Conservation (phyloP, 2,329 filamentous ascomycete species). For the Trichoderma endophyticum region DNA sequence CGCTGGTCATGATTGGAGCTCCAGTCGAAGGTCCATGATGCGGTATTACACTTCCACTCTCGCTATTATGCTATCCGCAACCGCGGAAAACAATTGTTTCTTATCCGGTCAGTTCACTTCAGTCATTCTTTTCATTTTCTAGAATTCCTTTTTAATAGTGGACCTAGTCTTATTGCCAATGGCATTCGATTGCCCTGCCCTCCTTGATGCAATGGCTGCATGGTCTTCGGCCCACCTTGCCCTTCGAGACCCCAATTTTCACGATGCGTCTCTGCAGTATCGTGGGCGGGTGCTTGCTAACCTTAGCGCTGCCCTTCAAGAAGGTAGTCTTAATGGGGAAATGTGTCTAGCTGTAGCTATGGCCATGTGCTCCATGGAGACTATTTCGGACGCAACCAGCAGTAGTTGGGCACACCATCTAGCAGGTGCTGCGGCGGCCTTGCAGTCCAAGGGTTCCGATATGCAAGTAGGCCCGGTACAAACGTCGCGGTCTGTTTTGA, state of each 20-base stretch:
- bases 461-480: neutral
- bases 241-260: slow-evolving; percentile 4
- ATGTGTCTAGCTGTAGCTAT: neutral
- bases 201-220: slow-evolving; percentile 1
- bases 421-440: neutral
- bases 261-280: neutral
- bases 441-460: neutral
- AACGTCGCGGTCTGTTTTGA: neutral
- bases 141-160: neutral
- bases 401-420: slow-evolving; percentile 2
- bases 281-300: neutral
- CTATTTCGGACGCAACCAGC: neutral
- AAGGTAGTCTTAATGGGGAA: neutral
- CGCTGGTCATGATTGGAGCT: neutral
- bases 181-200: neutral
- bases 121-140: neutral
- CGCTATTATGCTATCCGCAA: slow-evolving; percentile 8
- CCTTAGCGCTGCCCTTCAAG: neutral
- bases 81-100: slow-evolving; percentile 6
- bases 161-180: slow-evolving; percentile 7
- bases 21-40: slow-evolving; percentile 4
- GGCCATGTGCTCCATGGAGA: slow-evolving; percentile 3
- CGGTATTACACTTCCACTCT: slow-evolving; percentile 9
- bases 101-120: neutral
- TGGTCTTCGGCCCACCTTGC: slow-evolving; percentile 5